These are phyloP conservation scores for Metrosideros polymorpha DNA, from an alignment of 441 rosid species.

Conservation along the genomic window DNA sequence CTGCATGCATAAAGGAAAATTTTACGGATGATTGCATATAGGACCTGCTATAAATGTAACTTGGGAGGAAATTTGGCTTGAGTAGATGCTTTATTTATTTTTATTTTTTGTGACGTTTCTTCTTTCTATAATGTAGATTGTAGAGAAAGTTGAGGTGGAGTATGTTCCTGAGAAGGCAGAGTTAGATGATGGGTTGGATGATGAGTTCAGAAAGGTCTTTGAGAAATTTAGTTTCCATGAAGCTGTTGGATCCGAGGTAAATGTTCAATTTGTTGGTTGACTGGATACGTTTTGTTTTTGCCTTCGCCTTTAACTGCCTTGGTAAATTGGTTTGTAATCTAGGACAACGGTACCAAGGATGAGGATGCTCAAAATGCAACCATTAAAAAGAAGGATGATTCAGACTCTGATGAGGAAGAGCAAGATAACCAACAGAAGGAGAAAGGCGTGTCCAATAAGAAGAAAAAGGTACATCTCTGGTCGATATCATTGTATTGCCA, in stretches of 20 bases:
- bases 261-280: background rate
- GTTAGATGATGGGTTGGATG: slow-evolving; percentile 68
- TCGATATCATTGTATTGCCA: background rate
- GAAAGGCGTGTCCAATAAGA: slow-evolving; percentile 83
- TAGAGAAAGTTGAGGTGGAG: slow-evolving; percentile 69
- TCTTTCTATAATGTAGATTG: slow-evolving; percentile 18
- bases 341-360: slow-evolving; percentile 60
- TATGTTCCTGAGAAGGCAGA: slow-evolving; percentile 86
- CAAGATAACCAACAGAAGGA: slow-evolving; percentile 60
- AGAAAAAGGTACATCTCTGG: slow-evolving; percentile 58
- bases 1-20: background rate
- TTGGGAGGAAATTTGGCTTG: background rate
- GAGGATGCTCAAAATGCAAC: slow-evolving; percentile 59
- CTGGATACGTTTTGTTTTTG: background rate
- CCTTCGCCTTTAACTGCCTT: background rate
- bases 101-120: background rate
- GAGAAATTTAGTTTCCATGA: slow-evolving; percentile 72
- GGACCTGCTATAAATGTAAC: background rate
- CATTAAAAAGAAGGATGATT: slow-evolving; percentile 49
- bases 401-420: slow-evolving; percentile 73
- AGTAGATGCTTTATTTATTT: background rate
- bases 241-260: slow-evolving; percentile 51
- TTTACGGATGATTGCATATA: background rate
- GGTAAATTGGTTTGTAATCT: background rate
- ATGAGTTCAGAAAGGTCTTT: slow-evolving; percentile 72